phyloP scores from a whole-genome alignment of 164 flowering plant genomes.

The Dillenia turbinata region DNA sequence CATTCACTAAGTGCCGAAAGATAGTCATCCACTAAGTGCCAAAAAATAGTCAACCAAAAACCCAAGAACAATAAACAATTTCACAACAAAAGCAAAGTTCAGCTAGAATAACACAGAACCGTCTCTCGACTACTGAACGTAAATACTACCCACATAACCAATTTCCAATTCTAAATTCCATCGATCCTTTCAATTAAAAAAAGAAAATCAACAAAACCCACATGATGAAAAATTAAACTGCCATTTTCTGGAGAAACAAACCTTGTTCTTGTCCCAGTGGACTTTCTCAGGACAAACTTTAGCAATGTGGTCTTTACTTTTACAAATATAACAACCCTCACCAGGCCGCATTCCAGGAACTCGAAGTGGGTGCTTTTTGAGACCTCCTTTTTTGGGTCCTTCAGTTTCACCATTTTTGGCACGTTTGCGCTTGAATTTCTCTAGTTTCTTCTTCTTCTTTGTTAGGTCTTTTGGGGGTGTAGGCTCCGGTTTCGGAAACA shows the following conservation, averaged over 20 bases:
- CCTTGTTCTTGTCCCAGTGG: slow-evolving; percentile 87
- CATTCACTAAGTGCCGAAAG: background rate
- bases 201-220: background rate
- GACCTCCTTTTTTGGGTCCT: slow-evolving; percentile 16
- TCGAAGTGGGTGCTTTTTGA: slow-evolving; percentile 65
- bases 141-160: background rate
- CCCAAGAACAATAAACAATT: background rate
- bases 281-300: slow-evolving; percentile 76
- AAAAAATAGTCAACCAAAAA: too few species aligned
- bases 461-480: slow-evolving; percentile 49
- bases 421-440: slow-evolving; percentile 32
- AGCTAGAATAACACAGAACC: background rate
- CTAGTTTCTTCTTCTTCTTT: slow-evolving; percentile 41
- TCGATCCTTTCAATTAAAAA: background rate
- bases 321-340: slow-evolving; percentile 84
- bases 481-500: slow-evolving; percentile 55
- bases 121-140: background rate
- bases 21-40: too few species aligned
- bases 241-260: slow-evolving; percentile 8
- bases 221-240: background rate
- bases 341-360: slow-evolving; percentile 94
- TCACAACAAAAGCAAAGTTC: background rate
- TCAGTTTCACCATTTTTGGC: slow-evolving; percentile 22
- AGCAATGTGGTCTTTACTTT: slow-evolving; percentile 73
- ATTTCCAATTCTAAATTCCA: too few species aligned